These are phyloP conservation scores for Nicotiana sylvestris DNA, from an alignment of 257 asterid species.

Conservation along the genomic window DNA sequence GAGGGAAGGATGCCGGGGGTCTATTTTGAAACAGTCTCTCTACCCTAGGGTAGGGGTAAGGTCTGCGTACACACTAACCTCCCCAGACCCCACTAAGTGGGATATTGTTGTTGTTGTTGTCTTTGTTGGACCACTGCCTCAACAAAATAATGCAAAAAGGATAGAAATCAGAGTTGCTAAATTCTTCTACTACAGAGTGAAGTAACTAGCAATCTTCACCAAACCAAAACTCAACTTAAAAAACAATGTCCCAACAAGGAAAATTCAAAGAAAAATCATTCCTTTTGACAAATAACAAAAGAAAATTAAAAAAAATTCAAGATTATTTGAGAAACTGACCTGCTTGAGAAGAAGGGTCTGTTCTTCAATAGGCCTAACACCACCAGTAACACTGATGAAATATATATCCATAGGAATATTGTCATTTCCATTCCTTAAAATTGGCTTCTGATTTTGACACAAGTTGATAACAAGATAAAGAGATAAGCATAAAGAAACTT, in stretches of 20 bases:
- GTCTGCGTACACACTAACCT: too few relatives aligned
- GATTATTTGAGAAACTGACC: slow-evolving; percentile 30
- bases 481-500: slow-evolving; percentile 46
- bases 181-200: neutral
- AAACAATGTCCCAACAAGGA: neutral
- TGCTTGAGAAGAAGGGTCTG: slow-evolving; percentile 50
- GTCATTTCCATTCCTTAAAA: slow-evolving; percentile 8
- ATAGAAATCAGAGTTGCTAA: neutral
- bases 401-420: slow-evolving; percentile 22
- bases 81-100: too few relatives aligned
- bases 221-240: neutral
- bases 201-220: neutral
- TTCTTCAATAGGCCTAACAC: slow-evolving; percentile 37
- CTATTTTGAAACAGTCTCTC: too few relatives aligned
- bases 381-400: slow-evolving; percentile 52
- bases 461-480: slow-evolving; percentile 40
- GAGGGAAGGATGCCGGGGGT: too few relatives aligned
- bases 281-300: neutral
- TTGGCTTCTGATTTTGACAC: slow-evolving; percentile 32
- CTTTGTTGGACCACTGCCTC: neutral
- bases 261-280: neutral
- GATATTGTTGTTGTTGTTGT: too few relatives aligned
- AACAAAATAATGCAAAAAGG: neutral
- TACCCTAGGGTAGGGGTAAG: too few relatives aligned
- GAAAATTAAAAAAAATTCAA: neutral